Base-by-base conservation (phyloP, 1,139 yeast genomes). In the Williopsis jadinii region DNA sequence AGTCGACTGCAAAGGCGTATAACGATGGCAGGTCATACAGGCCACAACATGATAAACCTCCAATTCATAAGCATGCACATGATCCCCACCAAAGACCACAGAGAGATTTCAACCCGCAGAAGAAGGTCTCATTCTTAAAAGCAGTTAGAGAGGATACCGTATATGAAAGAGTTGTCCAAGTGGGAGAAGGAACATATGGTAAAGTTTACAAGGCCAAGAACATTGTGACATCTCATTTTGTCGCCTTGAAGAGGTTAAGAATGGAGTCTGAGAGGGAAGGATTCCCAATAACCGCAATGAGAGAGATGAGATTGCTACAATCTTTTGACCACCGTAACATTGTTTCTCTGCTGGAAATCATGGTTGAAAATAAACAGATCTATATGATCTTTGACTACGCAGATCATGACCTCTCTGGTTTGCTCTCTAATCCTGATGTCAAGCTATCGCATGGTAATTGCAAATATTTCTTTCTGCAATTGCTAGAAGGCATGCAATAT, bases 361-460 rank as follows among this genome's bases (percentile, higher is more conserved):
- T 92, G 92, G 84, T 88, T 28, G 95, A 87, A 55, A 71, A 70
- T 45, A 80, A 80, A 44, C 80, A 79, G 41, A 80, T 90, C 10
- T 87, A 78, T 57, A 90, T 92, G 97, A 80, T 90, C 8, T 85
- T 90, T 56, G 95, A 90, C 51, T 92, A 92, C 56, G 79, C 92
- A 72, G 95, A 87, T 54, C 95, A 92, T 62, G 98, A 92, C 59
- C 70, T 92, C 40, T 82, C 95, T 2, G 98, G 97, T 0, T 70
- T 92, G 36, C 66, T 92, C 40, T 77, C 88, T 8, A 95, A 87
- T 59, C 84, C 90, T 1, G 79, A 77, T 24, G 72, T 90, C 42
- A 60, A 59, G 11, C 68, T 92, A 32, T 65, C 75, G 11, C 79
- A 74, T 36, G 75, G 83, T 8, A 86, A 90, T 57, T 70, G 86